Evolutionary conservation across 1,284 basidiomycete species (phyloP).

Genomic region (Somion occarium): DNA sequence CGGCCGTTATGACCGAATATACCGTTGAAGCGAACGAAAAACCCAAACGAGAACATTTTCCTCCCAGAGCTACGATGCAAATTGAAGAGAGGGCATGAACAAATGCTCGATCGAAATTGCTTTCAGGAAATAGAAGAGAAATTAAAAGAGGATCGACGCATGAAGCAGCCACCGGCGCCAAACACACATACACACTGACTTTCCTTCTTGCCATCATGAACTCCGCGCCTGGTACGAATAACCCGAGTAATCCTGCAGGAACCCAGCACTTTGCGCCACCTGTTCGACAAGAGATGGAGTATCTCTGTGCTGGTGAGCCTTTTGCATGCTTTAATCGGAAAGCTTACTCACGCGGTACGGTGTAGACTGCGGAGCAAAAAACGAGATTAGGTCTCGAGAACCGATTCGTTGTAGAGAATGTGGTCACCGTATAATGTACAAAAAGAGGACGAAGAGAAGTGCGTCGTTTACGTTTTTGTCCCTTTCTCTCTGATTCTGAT

Average conservation of each 20-base stretch:
- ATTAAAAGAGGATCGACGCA: too few species aligned
- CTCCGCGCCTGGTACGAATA: constrained; percentile 33
- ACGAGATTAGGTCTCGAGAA: constrained; percentile 90
- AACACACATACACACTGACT: constrained; percentile 14
- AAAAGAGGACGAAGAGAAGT: constrained; percentile 96
- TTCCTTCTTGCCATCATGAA: constrained; percentile 35
- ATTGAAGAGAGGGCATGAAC: too few species aligned
- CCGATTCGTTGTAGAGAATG: constrained; percentile 97
- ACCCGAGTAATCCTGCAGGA: constrained; percentile 16
- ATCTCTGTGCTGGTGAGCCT: constrained; percentile 83
- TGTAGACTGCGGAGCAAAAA: constrained; percentile 90
- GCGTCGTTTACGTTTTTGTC: constrained; percentile 33
- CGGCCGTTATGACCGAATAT: too few species aligned
- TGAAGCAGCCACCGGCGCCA: not conserved
- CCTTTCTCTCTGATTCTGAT: constrained; percentile 14
- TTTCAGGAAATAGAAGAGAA: too few species aligned
- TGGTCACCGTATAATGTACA: constrained; percentile 99
- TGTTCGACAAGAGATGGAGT: constrained; percentile 74
- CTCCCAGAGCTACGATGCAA: too few species aligned
- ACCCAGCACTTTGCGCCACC: not conserved
- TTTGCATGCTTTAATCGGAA: not conserved
- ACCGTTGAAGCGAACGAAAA: too few species aligned
- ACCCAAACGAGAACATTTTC: too few species aligned
- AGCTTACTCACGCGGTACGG: not conserved
- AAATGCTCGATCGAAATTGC: too few species aligned